Percentiles rank a stretch among this genome's conserved stretches.
Evolutionary conservation across 2,329 filamentous ascomycete genomes (phyloP).

Genomic region (Lasiodiplodia sp.): DNA sequence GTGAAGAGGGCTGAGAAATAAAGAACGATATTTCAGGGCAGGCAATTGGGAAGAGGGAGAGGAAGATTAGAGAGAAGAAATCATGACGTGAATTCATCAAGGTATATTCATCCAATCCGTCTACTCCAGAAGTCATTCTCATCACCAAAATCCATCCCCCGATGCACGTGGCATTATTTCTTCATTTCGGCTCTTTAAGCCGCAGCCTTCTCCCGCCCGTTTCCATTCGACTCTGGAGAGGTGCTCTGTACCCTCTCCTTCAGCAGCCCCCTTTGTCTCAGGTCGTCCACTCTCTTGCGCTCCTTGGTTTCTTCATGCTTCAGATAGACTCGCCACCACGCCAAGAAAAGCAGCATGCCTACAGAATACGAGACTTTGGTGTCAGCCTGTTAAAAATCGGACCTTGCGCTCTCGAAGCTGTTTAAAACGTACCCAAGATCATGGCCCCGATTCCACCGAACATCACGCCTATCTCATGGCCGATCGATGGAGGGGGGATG

Average conservation of each 20-base stretch:
- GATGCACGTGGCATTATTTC: too few species aligned
- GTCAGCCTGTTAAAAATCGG: not conserved
- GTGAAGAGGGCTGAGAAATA: slow-evolving; percentile 57
- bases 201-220: slow-evolving; percentile 1
- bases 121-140: not conserved
- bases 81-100: not conserved
- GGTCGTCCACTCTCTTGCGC: slow-evolving; percentile 29
- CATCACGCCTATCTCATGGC: slow-evolving; percentile 35
- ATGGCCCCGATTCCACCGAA: slow-evolving; percentile 32
- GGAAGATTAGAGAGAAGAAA: not conserved
- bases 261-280: slow-evolving; percentile 33
- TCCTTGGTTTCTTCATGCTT: slow-evolving; percentile 32
- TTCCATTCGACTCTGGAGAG: not conserved
- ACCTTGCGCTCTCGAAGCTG: not conserved
- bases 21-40: not conserved
- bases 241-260: slow-evolving; percentile 22
- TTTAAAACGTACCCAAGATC: slow-evolving; percentile 31
- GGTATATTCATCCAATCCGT: slow-evolving; percentile 8
- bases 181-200: not conserved
- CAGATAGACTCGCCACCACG: slow-evolving; percentile 33
- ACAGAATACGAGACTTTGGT: not conserved
- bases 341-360: slow-evolving; percentile 33
- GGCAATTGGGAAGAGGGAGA: not conserved
- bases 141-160: not conserved
- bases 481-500: slow-evolving; percentile 32